Percentiles rank a stretch among this genome's conserved stretches.
These are phyloP conservation scores for Tremellales sp. DNA, from an alignment of 1,284 basidiomycete genomes.

Conservation along the genomic window DNA sequence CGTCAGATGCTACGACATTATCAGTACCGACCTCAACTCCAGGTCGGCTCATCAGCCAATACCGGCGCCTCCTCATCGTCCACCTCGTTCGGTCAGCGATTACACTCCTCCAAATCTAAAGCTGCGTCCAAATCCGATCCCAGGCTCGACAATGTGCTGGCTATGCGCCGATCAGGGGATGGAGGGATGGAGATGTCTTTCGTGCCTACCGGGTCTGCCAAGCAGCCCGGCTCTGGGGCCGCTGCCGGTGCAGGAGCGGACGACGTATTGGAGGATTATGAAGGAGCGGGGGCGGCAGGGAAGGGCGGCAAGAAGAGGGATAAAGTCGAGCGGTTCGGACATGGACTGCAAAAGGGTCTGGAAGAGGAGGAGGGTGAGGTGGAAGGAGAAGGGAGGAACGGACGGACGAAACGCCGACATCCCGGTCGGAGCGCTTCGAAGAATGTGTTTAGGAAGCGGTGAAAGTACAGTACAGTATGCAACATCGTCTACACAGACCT, in stretches of 20 bases:
- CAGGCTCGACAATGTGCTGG: slow-evolving; percentile 30
- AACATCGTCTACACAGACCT: not conserved
- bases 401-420: slow-evolving; percentile 66
- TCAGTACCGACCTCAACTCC: slow-evolving; percentile 27
- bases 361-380: slow-evolving; percentile 57
- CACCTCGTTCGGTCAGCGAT: slow-evolving; percentile 47
- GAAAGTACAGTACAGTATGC: not conserved
- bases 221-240: slow-evolving; percentile 9
- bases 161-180: slow-evolving; percentile 41
- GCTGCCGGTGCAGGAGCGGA: slow-evolving; percentile 57
- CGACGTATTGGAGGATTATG: slow-evolving; percentile 45
- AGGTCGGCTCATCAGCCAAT: slow-evolving; percentile 27
- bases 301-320: slow-evolving; percentile 48
- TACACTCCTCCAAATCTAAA: slow-evolving; percentile 23
- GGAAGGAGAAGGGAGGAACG: slow-evolving; percentile 54
- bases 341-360: slow-evolving; percentile 74
- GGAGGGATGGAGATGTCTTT: slow-evolving; percentile 55
- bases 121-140: slow-evolving; percentile 15
- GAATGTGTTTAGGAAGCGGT: slow-evolving; percentile 64
- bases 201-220: slow-evolving; percentile 37
- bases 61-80: slow-evolving; percentile 11
- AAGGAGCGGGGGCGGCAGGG: too few relatives aligned
- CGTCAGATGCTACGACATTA: slow-evolving; percentile 11
- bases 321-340: slow-evolving; percentile 73
- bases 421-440: slow-evolving; percentile 78